Conservation (phyloP, 345 rosid genomes). For the Citrus hindsii region DNA sequence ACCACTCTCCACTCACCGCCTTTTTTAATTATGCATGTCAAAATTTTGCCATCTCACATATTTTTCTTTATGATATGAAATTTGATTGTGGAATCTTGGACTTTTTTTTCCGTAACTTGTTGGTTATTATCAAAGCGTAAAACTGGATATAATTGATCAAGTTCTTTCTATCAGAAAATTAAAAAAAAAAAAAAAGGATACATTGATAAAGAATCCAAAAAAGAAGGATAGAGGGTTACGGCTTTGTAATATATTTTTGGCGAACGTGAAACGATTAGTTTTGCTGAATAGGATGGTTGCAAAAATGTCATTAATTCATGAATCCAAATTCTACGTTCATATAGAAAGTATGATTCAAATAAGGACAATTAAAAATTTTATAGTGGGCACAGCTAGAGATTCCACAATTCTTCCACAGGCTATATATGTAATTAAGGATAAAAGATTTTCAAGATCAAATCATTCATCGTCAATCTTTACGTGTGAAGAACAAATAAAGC, state of each 20-base stretch:
- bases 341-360: not conserved
- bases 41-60: not conserved
- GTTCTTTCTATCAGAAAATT: not conserved
- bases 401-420: not conserved
- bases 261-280: conserved; percentile 10
- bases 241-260: not conserved
- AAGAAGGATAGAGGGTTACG: not conserved
- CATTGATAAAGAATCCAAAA: not conserved
- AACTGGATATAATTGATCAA: not conserved
- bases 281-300: not conserved
- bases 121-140: not conserved
- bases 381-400: conserved; percentile 14
- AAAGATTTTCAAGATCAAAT: not conserved
- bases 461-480: conserved; percentile 1
- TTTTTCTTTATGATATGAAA: not conserved
- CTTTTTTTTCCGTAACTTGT: not conserved
- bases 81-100: not conserved
- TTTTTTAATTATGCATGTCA: not conserved
- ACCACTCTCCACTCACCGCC: conserved; percentile 6
- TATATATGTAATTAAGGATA: not conserved
- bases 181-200: not conserved
- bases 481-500: not conserved
- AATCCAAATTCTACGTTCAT: conserved; percentile 3
- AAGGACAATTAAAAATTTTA: not conserved
- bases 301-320: not conserved